Evolutionary conservation across 2,329 filamentous ascomycete genomes (phyloP), one percentile per base, ranked within the genome.

Genomic region (Pezicula rhizophila): DNA sequence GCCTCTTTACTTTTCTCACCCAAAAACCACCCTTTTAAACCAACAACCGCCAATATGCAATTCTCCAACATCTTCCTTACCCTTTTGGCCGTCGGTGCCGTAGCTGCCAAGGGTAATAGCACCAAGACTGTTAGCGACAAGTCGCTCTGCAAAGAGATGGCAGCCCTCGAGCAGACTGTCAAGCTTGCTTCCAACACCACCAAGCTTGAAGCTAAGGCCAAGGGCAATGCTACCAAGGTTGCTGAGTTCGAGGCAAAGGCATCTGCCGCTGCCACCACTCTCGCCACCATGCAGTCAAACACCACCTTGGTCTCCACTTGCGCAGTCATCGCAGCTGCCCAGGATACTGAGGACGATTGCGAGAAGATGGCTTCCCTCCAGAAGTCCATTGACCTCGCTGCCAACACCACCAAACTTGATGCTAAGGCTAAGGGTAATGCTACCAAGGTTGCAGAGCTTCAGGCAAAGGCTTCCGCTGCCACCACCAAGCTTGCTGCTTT

Each of bases 231-330:
- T 26, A 69, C 68, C 41, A 61, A 62, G 51, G 61, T 64, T 5
- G 63, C 60, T 10, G 58, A 58, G 23, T 61, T 71, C 57, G 63
- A 70, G 60, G 60, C 65, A 48, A 67, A 69, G 57, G 66, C 66
- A 2, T 56, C 64, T 15, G 48, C 58, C 4, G 60, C 57, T 4
- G 56, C 61, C 2, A 55, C 61, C 20, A 56, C 57, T 51, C 64
- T 70, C 45, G 51, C 57, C 18, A 54, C 60, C 5, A 55, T 71
- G 47, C 46, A 62, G 47, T 50, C 57, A 51, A 71, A 72, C 58
- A 44, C 62, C 8, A 70, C 68, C 6, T 58, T 71, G 20, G 58
- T 66, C 52, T 43, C 58, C 18, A 50, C 56, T 11, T 72, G 69
- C 50, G 53, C 58, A 20, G 56, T 62, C 52, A 60, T 69, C 51